These are phyloP conservation scores for Blastobotrys buckinghamii DNA, from an alignment of 1,139 yeast species.

Conservation along the genomic window DNA sequence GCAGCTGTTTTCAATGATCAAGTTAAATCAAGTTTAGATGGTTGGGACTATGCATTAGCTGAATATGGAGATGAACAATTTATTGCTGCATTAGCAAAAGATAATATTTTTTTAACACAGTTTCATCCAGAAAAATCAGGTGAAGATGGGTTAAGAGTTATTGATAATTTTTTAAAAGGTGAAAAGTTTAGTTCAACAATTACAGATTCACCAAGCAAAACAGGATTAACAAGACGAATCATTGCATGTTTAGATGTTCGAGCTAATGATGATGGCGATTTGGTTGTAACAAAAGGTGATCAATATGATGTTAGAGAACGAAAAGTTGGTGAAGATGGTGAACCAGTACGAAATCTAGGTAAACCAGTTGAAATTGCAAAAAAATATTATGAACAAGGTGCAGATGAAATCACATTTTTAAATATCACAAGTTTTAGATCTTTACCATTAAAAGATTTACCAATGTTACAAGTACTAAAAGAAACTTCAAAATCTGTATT, in stretches of 20 bases:
- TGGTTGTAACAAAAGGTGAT: constrained; percentile 96
- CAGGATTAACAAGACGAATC: constrained; percentile 78
- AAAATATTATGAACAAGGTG: constrained; percentile 85
- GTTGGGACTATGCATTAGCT: constrained; percentile 76
- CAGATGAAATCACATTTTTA: constrained; percentile 91
- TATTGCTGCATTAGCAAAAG: constrained; percentile 74
- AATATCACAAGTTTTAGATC: constrained; percentile 94
- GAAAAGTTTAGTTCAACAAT: constrained; percentile 13
- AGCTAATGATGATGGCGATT: constrained; percentile 85
- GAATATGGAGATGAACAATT: constrained; percentile 75
- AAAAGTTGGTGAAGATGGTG: constrained; percentile 37
- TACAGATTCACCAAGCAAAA: constrained; percentile 10
- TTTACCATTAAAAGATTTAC: constrained; percentile 85
- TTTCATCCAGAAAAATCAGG: constrained; percentile 98
- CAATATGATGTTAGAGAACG: constrained; percentile 94
- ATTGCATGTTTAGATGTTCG: constrained; percentile 98
- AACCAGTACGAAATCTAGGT: constrained; percentile 79
- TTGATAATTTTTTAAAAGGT: constrained; percentile 64
- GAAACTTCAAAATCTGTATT: constrained; percentile 83
- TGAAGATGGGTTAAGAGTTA: constrained; percentile 71
- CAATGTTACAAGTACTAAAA: constrained; percentile 85
- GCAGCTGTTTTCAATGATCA: constrained; percentile 55
- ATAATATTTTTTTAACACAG: constrained; percentile 86
- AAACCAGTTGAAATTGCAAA: constrained; percentile 94
- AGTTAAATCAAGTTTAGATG: constrained; percentile 32